phyloP scores from a whole-genome alignment of 768 basidiomycete genomes.

The Suillus bovinus region DNA sequence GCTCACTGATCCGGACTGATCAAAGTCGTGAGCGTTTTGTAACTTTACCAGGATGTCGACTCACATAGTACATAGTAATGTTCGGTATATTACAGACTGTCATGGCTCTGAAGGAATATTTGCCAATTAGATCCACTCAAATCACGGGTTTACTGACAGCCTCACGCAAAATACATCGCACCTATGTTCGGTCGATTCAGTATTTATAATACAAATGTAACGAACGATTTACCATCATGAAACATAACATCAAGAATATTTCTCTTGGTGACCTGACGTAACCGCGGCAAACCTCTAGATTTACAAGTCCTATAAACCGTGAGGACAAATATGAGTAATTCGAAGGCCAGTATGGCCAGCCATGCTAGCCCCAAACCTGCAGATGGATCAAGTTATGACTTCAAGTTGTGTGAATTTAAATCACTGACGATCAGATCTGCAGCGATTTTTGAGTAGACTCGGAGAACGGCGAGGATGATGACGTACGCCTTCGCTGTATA shows the following conservation, averaged over 20 bases:
- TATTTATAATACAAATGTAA: background rate
- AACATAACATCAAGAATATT: slow-evolving; percentile 44
- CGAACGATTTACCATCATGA: slow-evolving; percentile 46
- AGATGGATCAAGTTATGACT: background rate
- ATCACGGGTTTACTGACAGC: slow-evolving; percentile 17
- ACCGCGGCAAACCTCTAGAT: slow-evolving; percentile 25
- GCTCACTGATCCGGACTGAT: background rate
- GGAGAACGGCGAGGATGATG: background rate
- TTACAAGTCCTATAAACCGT: slow-evolving; percentile 47
- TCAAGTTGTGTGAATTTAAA: background rate
- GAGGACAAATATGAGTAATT: slow-evolving; percentile 46
- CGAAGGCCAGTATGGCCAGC: slow-evolving; percentile 54
- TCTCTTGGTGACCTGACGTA: slow-evolving; percentile 19
- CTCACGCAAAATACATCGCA: slow-evolving; percentile 58
- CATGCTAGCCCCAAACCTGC: slow-evolving; percentile 39
- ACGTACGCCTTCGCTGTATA: background rate
- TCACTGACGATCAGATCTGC: background rate
- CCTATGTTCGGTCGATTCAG: slow-evolving; percentile 32
- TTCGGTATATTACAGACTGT: slow-evolving; percentile 51
- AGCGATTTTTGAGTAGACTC: background rate
- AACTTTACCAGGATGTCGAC: slow-evolving; percentile 5
- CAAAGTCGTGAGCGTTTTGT: background rate
- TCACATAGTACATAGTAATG: slow-evolving; percentile 41
- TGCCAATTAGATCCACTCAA: background rate
- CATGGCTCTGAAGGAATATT: slow-evolving; percentile 40